phyloP scores from a whole-genome alignment of 805 yeast genomes.

The Cyberlindnera mycetangii region DNA sequence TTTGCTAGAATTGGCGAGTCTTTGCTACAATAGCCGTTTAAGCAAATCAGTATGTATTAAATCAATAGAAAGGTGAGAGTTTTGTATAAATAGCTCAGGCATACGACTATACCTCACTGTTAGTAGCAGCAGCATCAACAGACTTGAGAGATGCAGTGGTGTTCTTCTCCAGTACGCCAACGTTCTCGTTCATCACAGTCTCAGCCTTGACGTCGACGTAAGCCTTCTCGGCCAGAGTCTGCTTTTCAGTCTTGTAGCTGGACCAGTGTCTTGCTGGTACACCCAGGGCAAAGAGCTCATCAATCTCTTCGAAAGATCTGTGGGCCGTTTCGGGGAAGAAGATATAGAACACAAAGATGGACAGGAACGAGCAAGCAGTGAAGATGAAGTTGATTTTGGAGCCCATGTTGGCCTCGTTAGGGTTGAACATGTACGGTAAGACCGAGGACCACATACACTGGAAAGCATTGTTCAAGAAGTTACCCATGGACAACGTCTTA shows the following conservation, averaged over 20 bases:
- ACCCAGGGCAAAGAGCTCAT: constrained; percentile 40
- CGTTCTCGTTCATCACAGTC: not conserved
- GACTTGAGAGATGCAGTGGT: not conserved
- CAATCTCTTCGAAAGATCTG: constrained; percentile 56
- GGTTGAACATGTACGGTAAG: constrained; percentile 45
- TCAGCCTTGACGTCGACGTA: constrained; percentile 9
- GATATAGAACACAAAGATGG: constrained; percentile 41
- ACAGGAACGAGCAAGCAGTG: constrained; percentile 33
- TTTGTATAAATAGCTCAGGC: too few species aligned
- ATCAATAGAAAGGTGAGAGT: too few species aligned
- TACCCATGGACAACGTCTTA: constrained; percentile 36
- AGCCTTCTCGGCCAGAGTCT: constrained; percentile 5
- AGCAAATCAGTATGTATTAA: too few species aligned
- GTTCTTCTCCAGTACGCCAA: constrained; percentile 6
- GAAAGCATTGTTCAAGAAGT: constrained; percentile 29
- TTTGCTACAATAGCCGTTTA: not conserved
- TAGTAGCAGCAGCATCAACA: not conserved
- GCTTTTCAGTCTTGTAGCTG: constrained; percentile 9
- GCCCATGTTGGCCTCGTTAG: constrained; percentile 38
- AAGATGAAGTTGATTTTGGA: constrained; percentile 44
- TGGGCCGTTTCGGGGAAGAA: constrained; percentile 52
- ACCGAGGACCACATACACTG: constrained; percentile 35
- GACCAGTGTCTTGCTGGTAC: constrained; percentile 31
- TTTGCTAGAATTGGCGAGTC: too few species aligned
- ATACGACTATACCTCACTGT: too few species aligned